A percentile compares a stretch with the other conserved stretches of the same genome.
phyloP scores from a whole-genome alignment of 1,284 basidiomycete species.

The Ceratobasidium sp. region DNA sequence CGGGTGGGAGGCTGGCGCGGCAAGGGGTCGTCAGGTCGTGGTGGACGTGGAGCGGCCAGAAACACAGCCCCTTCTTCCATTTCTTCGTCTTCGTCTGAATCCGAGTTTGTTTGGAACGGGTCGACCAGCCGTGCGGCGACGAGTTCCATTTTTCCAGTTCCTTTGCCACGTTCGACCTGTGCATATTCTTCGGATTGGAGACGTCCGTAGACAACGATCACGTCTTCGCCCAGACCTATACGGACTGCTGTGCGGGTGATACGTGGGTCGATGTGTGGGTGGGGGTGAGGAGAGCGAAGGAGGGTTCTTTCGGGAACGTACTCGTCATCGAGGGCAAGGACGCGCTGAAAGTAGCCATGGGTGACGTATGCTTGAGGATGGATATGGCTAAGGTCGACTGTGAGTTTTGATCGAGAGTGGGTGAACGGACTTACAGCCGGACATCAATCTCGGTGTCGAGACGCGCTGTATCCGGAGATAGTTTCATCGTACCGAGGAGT shows the following conservation, averaged over 20 bases:
- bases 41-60: constrained; percentile 16
- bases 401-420: neutral
- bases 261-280: constrained; percentile 42
- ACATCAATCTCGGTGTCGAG: constrained; percentile 61
- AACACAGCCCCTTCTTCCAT: neutral
- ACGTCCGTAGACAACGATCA: constrained; percentile 72
- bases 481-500: constrained; percentile 60
- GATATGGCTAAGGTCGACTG: constrained; percentile 60
- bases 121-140: constrained; percentile 62
- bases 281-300: constrained; percentile 43
- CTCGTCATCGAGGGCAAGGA: constrained; percentile 58
- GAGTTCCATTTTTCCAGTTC: constrained; percentile 53
- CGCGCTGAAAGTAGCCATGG: constrained; percentile 70
- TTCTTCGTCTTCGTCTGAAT: neutral
- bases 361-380: constrained; percentile 69
- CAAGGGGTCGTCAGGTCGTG: constrained; percentile 41
- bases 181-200: constrained; percentile 44
- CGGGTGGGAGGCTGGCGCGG: constrained; percentile 35
- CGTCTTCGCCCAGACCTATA: constrained; percentile 70
- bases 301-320: constrained; percentile 49
- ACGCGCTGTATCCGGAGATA: constrained; percentile 47
- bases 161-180: constrained; percentile 40
- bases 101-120: constrained; percentile 47
- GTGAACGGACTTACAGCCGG: constrained; percentile 60
- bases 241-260: constrained; percentile 62